Evolutionary conservation across 2,329 filamentous ascomycete species (phyloP).

Genomic region (Cercospora sesami): DNA sequence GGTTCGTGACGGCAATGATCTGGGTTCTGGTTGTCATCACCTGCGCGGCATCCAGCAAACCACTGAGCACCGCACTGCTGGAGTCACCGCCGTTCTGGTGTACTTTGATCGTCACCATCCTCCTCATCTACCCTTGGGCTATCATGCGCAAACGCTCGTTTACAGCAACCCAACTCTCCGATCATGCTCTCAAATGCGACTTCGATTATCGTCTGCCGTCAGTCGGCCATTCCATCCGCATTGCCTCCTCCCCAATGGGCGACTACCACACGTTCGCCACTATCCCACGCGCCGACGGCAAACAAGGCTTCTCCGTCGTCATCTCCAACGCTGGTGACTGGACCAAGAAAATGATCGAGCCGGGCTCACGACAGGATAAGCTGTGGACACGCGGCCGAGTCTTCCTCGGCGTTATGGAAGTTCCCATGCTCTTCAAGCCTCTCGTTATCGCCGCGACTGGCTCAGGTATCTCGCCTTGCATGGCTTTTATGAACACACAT

Average conservation of each 20-base stretch:
- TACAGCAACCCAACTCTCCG: slow-evolving; percentile 65
- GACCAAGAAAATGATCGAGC: slow-evolving; percentile 65
- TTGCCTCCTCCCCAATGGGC: slow-evolving; percentile 37
- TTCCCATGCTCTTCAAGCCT: slow-evolving; percentile 65
- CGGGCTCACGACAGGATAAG: slow-evolving; percentile 54
- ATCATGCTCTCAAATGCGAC: slow-evolving; percentile 70
- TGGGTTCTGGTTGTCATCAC: slow-evolving; percentile 60
- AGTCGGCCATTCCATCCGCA: slow-evolving; percentile 58
- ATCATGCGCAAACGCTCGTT: slow-evolving; percentile 68
- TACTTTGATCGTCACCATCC: slow-evolving; percentile 62
- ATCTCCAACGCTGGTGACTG: slow-evolving; percentile 75
- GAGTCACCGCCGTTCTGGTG: slow-evolving; percentile 65
- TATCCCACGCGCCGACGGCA: slow-evolving; percentile 59
- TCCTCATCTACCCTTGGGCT: slow-evolving; percentile 72
- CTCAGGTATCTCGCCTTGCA: slow-evolving; percentile 69
- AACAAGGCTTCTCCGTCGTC: slow-evolving; percentile 64
- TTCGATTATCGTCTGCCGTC: slow-evolving; percentile 50
- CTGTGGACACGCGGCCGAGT: slow-evolving; percentile 70
- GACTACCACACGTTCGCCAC: slow-evolving; percentile 78
- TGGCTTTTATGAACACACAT: slow-evolving; percentile 59
- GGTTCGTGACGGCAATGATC: slow-evolving; percentile 65
- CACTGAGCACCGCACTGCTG: slow-evolving; percentile 45
- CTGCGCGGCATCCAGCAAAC: slow-evolving; percentile 32
- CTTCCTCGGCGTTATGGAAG: slow-evolving; percentile 65
- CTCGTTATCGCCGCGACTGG: slow-evolving; percentile 70